Evolutionary conservation across 2,329 filamentous ascomycete genomes (phyloP).

Genomic region (Phoma sp.): DNA sequence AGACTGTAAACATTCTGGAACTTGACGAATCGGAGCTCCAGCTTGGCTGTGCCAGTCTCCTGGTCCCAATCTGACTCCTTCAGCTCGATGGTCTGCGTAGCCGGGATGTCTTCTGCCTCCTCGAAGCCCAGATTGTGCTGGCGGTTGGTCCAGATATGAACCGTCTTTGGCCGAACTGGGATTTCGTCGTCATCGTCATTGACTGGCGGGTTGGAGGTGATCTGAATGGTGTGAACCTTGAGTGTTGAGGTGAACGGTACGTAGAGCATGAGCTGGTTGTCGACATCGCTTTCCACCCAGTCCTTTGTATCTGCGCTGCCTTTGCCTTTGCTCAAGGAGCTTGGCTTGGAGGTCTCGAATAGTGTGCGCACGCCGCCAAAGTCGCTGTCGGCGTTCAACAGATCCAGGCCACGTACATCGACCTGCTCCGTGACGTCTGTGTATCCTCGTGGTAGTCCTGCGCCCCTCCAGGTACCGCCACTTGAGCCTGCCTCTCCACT

Average conservation of each 20-base stretch:
- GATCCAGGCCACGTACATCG: conserved; percentile 79
- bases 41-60: conserved; percentile 58
- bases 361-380: conserved; percentile 76
- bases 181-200: conserved; percentile 69
- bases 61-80: conserved; percentile 75
- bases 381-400: conserved; percentile 84
- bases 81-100: conserved; percentile 82
- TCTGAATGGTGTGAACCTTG: conserved; percentile 86
- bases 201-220: conserved; percentile 78
- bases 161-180: conserved; percentile 79
- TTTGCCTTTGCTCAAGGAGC: conserved; percentile 60
- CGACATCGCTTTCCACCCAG: conserved; percentile 95
- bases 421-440: conserved; percentile 82
- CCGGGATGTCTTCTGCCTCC: conserved; percentile 85
- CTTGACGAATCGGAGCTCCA: conserved; percentile 86
- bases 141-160: conserved; percentile 88
- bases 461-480: conserved; percentile 72
- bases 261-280: conserved; percentile 94
- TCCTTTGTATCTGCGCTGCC: conserved; percentile 66
- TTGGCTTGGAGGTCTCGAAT: conserved; percentile 74
- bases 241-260: conserved; percentile 86
- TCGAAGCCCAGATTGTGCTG: conserved; percentile 92
- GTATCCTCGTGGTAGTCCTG: conserved; percentile 79
- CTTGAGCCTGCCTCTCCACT: conserved; percentile 54
- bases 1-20: conserved; percentile 93